Evolutionary conservation across 1,284 basidiomycete genomes (phyloP), one percentile per base, ranked within the genome.

Genomic region (Puccinia hordei): DNA sequence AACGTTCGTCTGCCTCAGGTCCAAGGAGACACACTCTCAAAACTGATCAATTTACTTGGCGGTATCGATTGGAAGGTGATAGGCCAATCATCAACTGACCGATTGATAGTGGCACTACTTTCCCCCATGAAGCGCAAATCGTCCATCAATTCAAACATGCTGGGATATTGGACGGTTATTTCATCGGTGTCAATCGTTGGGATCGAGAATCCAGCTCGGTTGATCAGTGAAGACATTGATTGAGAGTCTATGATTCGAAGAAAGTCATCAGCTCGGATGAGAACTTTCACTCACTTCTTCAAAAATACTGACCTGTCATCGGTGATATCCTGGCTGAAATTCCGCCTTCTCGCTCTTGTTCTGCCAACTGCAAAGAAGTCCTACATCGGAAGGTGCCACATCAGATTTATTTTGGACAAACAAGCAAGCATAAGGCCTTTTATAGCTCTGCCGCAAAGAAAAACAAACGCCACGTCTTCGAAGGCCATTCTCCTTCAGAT

Each of bases 101-200:
- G 88, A 82, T 91, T 93, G 73, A 95, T 87, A 49, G 97, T 90
- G 5, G 95, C 94, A 85, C 98, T 99, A 78, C 90, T 91, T 86
- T 99, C 97, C 65, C 97, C 97, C 97, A 99, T 99, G 85, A 94
- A 91, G 71, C 90, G 89, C 65, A 99, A 86, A 85, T 99, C 97
- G 71, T 95, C 90, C 85, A 99, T 89, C 22, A 99, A 89, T 86
- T 99, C 97, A 91, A 92, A 98, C 89, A 98, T 96, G 76, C 91
- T 92, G 0, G 97, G 97, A 84, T 98, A 99, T 12, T 90, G 90
- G 51, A 98, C 91, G 81, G 90, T 90, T 33, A 99, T 88, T 87
- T 99, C 97, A 85, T 99, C 97, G 61, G 93, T 90, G 84, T 99
- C 97, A 41, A 99, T 93, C 0, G 97, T 98, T 9, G 98, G 90